These are phyloP conservation scores for Verticillium zaregamsianum DNA, from an alignment of 2,329 filamentous ascomycete species.

Conservation along the genomic window DNA sequence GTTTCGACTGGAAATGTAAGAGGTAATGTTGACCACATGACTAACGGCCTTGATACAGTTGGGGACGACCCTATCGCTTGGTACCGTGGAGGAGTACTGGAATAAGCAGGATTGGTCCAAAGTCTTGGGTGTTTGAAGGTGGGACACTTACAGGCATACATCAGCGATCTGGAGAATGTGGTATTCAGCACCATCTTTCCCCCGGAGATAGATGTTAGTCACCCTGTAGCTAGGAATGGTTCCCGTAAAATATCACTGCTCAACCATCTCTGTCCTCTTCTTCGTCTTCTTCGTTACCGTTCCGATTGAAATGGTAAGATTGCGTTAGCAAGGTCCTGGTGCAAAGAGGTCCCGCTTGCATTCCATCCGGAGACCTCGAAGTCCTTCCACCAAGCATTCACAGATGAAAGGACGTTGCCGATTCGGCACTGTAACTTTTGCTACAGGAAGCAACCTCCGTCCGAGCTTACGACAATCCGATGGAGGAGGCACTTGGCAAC, in stretches of 20 bases:
- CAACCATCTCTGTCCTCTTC: no score
- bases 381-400: not conserved
- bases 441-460: not conserved
- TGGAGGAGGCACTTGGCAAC: not conserved
- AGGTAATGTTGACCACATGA: not conserved
- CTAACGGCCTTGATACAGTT: conserved; percentile 2
- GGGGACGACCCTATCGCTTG: conserved; percentile 1
- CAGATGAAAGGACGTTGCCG: not conserved
- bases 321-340: no score
- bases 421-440: not conserved
- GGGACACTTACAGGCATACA: no score
- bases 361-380: not conserved
- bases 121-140: not conserved
- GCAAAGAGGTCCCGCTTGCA: no score
- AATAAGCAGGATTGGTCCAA: conserved; percentile 8
- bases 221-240: no score
- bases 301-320: no score
- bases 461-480: not conserved
- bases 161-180: no score
- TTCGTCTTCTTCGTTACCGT: no score
- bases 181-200: no score
- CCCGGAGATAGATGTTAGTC: no score
- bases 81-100: conserved; percentile 7
- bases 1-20: not conserved
- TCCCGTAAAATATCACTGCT: no score